These are phyloP conservation scores for Salvia rosmarinus DNA, from an alignment of 257 asterid genomes.

Conservation along the genomic window DNA sequence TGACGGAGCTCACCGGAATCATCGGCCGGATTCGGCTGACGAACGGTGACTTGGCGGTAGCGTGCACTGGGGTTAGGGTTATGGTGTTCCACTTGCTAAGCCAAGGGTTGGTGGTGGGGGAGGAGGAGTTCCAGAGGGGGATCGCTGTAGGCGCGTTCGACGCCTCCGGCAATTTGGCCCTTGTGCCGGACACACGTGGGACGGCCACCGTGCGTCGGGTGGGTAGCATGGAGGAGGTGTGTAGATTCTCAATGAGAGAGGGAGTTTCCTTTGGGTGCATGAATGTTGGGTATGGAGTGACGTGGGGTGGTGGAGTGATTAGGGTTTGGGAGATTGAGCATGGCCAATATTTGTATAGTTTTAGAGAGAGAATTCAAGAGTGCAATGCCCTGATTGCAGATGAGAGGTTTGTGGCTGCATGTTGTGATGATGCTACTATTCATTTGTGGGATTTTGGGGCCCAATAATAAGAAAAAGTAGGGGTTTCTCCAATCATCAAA, in stretches of 20 bases:
- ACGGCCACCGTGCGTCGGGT: conserved; percentile 49
- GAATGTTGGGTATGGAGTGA: conserved; percentile 66
- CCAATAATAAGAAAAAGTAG: conserved; percentile 27
- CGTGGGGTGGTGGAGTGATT: conserved; percentile 52
- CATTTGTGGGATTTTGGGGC: conserved; percentile 92
- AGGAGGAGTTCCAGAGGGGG: conserved; percentile 52
- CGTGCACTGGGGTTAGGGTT: conserved; percentile 58
- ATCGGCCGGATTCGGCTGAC: conserved; percentile 69
- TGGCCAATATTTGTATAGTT: conserved; percentile 57
- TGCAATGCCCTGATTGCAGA: conserved; percentile 62
- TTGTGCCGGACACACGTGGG: conserved; percentile 49
- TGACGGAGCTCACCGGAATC: conserved; percentile 58
- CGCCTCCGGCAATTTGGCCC: conserved; percentile 41
- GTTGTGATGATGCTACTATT: conserved; percentile 64
- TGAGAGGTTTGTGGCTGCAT: conserved; percentile 70
- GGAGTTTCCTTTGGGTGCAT: conserved; percentile 62
- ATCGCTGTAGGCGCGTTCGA: conserved; percentile 59
- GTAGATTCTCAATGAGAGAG: conserved; percentile 56
- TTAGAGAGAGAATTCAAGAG: conserved; percentile 59
- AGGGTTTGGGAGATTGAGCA: conserved; percentile 72
- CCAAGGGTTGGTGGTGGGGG: conserved; percentile 50
- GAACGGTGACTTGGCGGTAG: conserved; percentile 54
- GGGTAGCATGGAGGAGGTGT: conserved; percentile 44
- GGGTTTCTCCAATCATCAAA: not conserved
- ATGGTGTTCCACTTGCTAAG: conserved; percentile 56